A percentile compares a stretch with the other conserved stretches of the same genome.
These are phyloP conservation scores for Scedosporium minutisporum DNA, from an alignment of 2,329 filamentous ascomycete species.

Conservation along the genomic window DNA sequence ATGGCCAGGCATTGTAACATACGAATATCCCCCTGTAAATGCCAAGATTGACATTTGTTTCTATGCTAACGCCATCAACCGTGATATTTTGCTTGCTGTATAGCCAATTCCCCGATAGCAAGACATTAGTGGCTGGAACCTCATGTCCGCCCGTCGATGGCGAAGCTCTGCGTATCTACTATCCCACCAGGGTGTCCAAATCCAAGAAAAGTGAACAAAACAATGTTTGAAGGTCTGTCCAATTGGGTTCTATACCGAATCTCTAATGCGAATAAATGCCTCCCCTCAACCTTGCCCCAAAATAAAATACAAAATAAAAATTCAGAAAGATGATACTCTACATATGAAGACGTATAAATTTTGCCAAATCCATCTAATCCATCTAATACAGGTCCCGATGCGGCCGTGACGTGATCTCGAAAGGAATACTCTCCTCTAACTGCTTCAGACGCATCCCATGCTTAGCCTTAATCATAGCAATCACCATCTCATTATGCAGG, in stretches of 20 bases:
- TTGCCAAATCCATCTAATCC: neutral
- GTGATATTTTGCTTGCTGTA: too few relatives aligned
- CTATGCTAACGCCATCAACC: too few relatives aligned
- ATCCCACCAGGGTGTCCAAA: too few relatives aligned
- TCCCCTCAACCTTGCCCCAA: neutral
- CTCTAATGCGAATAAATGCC: neutral
- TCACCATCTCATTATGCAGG: conserved; percentile 62
- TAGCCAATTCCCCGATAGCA: too few relatives aligned
- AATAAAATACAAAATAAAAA: conserved; percentile 4
- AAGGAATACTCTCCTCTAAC: conserved; percentile 21
- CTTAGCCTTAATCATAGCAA: conserved; percentile 66
- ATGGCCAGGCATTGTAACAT: too few relatives aligned
- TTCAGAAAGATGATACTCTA: conserved; percentile 6
- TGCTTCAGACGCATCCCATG: conserved; percentile 24
- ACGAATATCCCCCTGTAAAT: too few relatives aligned
- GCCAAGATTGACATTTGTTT: too few relatives aligned
- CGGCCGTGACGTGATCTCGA: conserved; percentile 23
- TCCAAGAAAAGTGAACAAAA: neutral
- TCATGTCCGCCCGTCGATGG: too few relatives aligned
- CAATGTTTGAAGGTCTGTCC: neutral
- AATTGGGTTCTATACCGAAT: neutral
- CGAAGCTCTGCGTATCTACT: too few relatives aligned
- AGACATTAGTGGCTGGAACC: too few relatives aligned
- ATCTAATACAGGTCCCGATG: conserved; percentile 4
- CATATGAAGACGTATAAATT: neutral